Conservation (phyloP, 2,329 filamentous ascomycete genomes). For the Lecanicillium sp. region DNA sequence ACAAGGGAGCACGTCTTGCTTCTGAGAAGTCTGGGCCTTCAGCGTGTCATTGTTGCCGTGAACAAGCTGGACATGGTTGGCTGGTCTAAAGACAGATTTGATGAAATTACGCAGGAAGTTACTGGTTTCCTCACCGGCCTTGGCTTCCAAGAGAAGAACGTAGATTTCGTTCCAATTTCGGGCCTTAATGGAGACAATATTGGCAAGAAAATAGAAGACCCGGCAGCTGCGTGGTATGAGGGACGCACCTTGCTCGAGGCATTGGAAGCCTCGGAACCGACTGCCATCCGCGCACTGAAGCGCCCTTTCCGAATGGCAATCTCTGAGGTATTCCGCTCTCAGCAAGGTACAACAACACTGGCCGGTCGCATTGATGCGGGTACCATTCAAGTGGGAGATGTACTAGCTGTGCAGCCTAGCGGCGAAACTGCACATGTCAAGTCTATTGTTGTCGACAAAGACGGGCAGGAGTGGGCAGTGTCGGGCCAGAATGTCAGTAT, state of each 20-base stretch:
- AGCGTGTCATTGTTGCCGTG: constrained; percentile 78
- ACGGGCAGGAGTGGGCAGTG: constrained; percentile 77
- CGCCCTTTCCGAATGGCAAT: constrained; percentile 83
- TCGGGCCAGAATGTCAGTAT: constrained; percentile 83
- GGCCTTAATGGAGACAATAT: constrained; percentile 88
- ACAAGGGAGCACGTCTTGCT: constrained; percentile 90
- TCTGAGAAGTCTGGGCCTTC: constrained; percentile 82
- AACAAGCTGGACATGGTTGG: constrained; percentile 88
- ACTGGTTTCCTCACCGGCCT: constrained; percentile 73
- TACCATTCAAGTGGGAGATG: constrained; percentile 75
- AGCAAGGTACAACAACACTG: constrained; percentile 72
- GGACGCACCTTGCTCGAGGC: constrained; percentile 75
- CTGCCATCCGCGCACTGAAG: constrained; percentile 54
- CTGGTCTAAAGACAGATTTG: constrained; percentile 77
- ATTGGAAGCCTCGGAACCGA: constrained; percentile 73
- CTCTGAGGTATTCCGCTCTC: constrained; percentile 74
- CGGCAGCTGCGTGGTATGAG: constrained; percentile 66
- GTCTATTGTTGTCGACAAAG: constrained; percentile 67
- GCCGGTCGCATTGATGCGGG: constrained; percentile 82
- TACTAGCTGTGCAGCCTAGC: constrained; percentile 69
- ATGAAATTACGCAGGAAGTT: constrained; percentile 78
- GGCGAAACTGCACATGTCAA: constrained; percentile 76
- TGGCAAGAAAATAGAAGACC: constrained; percentile 45
- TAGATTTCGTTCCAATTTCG: constrained; percentile 83
- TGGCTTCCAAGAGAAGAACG: constrained; percentile 72